Base-by-base conservation (phyloP, 1,284 basidiomycete genomes). In the Marasmius sp. region DNA sequence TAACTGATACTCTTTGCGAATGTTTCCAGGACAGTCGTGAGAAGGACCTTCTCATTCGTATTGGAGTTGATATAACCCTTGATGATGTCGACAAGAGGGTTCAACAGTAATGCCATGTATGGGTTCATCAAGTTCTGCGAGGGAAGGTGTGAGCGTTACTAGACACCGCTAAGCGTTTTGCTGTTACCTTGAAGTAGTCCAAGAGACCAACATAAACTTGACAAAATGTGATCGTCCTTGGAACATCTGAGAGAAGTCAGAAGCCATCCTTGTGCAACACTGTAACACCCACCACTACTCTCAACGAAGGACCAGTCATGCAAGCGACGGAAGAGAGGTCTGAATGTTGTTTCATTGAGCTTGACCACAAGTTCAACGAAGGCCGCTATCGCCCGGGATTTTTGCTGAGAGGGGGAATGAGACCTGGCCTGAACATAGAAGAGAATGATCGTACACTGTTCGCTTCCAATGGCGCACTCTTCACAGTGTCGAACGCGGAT, bases 301-400 rank as follows among this genome's bases (percentile, higher is more conserved):
- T 82, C 80, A 1, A 79, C 82, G 65, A 96, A 96, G 0, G 95
- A 95, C 97, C 97, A 99, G 74, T 99, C 97, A 71, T 94, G 96
- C 66, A 96, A 77, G 64, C 90, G 89, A 63, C 95, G 87, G 82
- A 98, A 97, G 18, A 98, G 78, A 1, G 97, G 97, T 67, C 89
- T 88, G 88, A 99, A 98, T 0, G 91, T 85, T 0, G 88, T 86
- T 71, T 99, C 97, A 70, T 97, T 98, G 57, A 99, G 82, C 76
- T 98, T 98, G 65, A 95, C 86, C 10, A 96, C 93, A 16, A 98
- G 79, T 71, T 96, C 91, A 22, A 92, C 81, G 81, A 97, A 98
- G 2, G 94, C 89, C 1, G 81, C 76, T 64, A 94, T 83, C n/a
- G 81, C 74, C 22, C 73, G 70, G n/a, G 72, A 67, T 71, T 88